These are phyloP conservation scores for Conidiobolus incongruus DNA, from an alignment of 371 early-diverging fungal genomes.

Conservation along the genomic window DNA sequence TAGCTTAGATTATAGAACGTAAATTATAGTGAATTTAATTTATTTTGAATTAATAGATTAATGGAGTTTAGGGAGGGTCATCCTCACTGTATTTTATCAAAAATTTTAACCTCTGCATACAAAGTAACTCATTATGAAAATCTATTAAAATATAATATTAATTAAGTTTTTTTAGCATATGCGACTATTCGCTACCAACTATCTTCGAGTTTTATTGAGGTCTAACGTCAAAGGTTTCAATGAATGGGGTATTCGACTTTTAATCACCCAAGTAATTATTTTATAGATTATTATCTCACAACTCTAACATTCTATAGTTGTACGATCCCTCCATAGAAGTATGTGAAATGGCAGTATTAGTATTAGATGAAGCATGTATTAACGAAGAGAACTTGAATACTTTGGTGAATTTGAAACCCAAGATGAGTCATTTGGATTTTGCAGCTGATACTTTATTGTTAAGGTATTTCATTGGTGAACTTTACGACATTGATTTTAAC, in stretches of 20 bases:
- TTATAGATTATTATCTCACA: not conserved
- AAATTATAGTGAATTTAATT: conserved; percentile 1
- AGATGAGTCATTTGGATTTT: conserved; percentile 47
- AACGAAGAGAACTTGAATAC: conserved; percentile 34
- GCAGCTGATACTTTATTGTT: conserved; percentile 41
- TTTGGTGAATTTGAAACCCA: conserved; percentile 40
- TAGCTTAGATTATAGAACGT: conserved; percentile 48
- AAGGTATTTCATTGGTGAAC: conserved; percentile 14
- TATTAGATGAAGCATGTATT: conserved; percentile 50
- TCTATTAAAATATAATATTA: too few relatives aligned
- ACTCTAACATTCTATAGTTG: conserved; percentile 19
- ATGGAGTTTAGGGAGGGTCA: conserved; percentile 39
- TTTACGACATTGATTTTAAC: too few relatives aligned
- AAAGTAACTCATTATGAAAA: conserved; percentile 12
- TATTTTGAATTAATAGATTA: not conserved
- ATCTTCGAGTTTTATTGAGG: conserved; percentile 35
- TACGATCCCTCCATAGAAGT: conserved; percentile 61
- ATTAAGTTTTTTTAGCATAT: conserved; percentile 16
- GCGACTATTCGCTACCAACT: conserved; percentile 52
- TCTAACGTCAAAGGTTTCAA: conserved; percentile 29
- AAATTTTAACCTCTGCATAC: conserved; percentile 62
- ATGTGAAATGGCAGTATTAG: conserved; percentile 39
- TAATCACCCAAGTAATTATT: conserved; percentile 35
- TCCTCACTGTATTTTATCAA: conserved; percentile 51
- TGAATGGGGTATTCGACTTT: conserved; percentile 51